Conservation (phyloP, 1,284 basidiomycete species). For the Cutaneotrichosporon sp. region DNA sequence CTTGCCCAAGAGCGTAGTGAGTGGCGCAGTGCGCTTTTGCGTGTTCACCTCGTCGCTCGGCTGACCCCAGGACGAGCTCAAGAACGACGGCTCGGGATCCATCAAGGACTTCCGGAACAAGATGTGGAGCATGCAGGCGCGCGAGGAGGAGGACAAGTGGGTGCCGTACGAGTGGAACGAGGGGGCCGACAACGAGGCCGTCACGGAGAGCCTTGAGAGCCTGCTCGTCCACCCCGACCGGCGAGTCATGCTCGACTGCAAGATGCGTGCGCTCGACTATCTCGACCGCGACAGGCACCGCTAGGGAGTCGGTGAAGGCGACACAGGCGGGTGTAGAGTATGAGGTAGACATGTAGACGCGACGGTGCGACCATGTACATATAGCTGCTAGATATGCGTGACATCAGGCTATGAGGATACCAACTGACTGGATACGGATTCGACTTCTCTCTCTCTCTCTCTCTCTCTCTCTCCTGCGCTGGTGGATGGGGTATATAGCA, state of each 20-base stretch:
- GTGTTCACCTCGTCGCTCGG: neutral
- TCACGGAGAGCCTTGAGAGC: slow-evolving; percentile 32
- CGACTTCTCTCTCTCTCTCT: neutral
- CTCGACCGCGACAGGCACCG: slow-evolving; percentile 36
- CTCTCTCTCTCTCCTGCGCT: neutral
- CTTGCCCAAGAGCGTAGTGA: slow-evolving; percentile 20
- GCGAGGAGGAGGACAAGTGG: slow-evolving; percentile 50
- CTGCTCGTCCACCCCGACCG: slow-evolving; percentile 40
- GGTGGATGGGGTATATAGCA: neutral
- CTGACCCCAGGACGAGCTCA: slow-evolving; percentile 36
- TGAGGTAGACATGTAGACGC: neutral
- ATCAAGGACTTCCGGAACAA: slow-evolving; percentile 53
- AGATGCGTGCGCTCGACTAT: slow-evolving; percentile 44
- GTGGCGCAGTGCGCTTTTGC: neutral
- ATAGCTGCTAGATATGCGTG: neutral
- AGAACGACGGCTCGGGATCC: slow-evolving; percentile 49
- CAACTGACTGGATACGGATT: neutral
- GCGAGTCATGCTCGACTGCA: slow-evolving; percentile 37
- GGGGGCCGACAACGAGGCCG: slow-evolving; percentile 35
- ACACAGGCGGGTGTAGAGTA: neutral
- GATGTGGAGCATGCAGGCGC: slow-evolving; percentile 44
- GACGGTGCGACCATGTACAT: neutral
- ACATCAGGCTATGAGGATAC: neutral
- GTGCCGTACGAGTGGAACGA: slow-evolving; percentile 46
- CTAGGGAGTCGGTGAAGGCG: neutral